Conservation (phyloP, 2,329 filamentous ascomycete species). For the Celoporthe dispersa region DNA sequence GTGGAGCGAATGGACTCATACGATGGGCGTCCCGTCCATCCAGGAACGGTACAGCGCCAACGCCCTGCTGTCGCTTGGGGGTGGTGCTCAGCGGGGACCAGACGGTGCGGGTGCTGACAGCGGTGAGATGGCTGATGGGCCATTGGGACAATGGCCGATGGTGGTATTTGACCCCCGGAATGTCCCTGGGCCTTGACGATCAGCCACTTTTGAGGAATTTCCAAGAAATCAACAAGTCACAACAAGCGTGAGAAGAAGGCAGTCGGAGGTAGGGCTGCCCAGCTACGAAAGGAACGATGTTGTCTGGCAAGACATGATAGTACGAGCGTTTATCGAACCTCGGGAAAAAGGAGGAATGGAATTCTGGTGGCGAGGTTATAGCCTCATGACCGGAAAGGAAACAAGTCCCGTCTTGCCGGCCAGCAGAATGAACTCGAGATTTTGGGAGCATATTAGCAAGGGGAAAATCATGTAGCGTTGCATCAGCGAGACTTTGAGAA, state of each 20-base stretch:
- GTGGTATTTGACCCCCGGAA: constrained; percentile 22
- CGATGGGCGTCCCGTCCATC: constrained; percentile 47
- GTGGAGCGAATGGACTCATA: constrained; percentile 60
- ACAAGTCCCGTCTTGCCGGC: not conserved
- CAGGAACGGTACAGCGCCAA: constrained; percentile 56
- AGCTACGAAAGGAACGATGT: not conserved
- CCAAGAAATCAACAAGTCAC: not conserved
- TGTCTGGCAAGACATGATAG: not conserved
- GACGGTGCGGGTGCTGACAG: constrained; percentile 11
- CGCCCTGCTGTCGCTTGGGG: constrained; percentile 52
- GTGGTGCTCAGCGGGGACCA: constrained; percentile 31
- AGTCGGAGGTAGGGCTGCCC: no score
- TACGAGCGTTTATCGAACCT: no score
- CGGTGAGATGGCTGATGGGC: constrained; percentile 13
- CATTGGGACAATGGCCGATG: constrained; percentile 26
- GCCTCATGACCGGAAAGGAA: not conserved
- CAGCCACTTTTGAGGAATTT: no score
- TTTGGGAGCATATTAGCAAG: not conserved
- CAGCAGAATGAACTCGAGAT: not conserved
- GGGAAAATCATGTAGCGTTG: no score
- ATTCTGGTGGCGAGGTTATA: no score
- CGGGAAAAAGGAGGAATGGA: not conserved
- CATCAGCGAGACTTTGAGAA: no score
- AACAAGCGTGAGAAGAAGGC: not conserved
- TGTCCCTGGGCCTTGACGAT: constrained; percentile 5